Evolutionary conservation across 352 stramenopile species (phyloP).

Genomic region (Phytophthora constricta): DNA sequence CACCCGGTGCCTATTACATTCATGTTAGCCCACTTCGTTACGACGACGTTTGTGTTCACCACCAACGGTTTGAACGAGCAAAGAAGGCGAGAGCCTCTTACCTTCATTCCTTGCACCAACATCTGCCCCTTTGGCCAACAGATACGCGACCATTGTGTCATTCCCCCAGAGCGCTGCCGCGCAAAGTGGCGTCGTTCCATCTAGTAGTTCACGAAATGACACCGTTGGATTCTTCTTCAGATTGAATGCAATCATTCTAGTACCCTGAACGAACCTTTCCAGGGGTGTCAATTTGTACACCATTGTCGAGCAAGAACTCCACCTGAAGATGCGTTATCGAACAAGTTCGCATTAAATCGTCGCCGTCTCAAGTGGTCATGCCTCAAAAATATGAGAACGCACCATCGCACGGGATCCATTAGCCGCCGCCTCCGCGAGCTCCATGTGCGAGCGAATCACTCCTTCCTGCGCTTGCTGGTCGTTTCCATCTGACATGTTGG

Average conservation of each 20-base stretch:
- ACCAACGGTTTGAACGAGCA: neutral
- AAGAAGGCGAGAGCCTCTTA: constrained; percentile 6
- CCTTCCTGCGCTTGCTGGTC: constrained; percentile 48
- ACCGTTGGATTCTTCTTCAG: neutral
- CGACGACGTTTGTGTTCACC: too few relatives aligned
- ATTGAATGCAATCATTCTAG: neutral
- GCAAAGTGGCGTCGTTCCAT: constrained; percentile 70
- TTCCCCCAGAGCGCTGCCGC: constrained; percentile 71
- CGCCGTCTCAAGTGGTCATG: neutral
- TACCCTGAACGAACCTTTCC: constrained; percentile 41
- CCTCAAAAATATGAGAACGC: neutral
- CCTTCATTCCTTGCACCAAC: constrained; percentile 64
- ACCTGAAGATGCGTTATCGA: constrained; percentile 32
- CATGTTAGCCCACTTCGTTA: neutral
- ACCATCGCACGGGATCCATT: constrained; percentile 72
- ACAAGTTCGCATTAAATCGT: constrained; percentile 1
- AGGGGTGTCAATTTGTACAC: constrained; percentile 53
- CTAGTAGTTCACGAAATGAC: constrained; percentile 25
- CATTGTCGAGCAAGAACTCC: constrained; percentile 66
- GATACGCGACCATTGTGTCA: constrained; percentile 64
- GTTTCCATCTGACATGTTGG: constrained; percentile 34
- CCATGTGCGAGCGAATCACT: constrained; percentile 65
- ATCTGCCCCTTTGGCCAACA: constrained; percentile 62
- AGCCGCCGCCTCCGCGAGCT: constrained; percentile 66
- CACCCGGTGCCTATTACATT: constrained; percentile 52